A percentile compares a stretch with the other conserved stretches of the same genome.
phyloP scores from a whole-genome alignment of 257 asterid genomes.

The Ajuga chamaepitys region DNA sequence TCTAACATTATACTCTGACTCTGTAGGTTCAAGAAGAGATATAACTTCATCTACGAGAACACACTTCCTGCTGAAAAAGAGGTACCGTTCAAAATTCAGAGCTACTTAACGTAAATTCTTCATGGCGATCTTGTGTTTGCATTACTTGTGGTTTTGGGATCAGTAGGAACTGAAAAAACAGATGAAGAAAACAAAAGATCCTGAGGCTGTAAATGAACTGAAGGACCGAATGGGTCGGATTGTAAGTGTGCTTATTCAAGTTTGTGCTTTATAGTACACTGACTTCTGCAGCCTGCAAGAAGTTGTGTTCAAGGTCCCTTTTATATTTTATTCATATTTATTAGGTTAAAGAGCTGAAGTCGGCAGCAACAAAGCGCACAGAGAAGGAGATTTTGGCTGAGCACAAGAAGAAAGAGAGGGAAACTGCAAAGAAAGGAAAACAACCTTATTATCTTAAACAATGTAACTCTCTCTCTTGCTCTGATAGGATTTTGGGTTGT shows the following conservation, averaged over 20 bases:
- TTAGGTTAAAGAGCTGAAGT: slow-evolving; percentile 73
- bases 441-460: slow-evolving; percentile 72
- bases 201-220: slow-evolving; percentile 41
- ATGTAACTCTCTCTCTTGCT: slow-evolving; percentile 31
- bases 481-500: not conserved
- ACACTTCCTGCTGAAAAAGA: slow-evolving; percentile 81
- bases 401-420: slow-evolving; percentile 96
- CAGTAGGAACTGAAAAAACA: slow-evolving; percentile 58
- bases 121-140: not conserved
- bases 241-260: slow-evolving; percentile 46
- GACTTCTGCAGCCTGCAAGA: not conserved
- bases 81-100: slow-evolving; percentile 30
- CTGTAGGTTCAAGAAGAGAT: slow-evolving; percentile 96
- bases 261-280: not conserved
- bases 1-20: slow-evolving; percentile 9
- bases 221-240: slow-evolving; percentile 45
- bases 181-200: slow-evolving; percentile 57
- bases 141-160: slow-evolving; percentile 14
- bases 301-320: not conserved
- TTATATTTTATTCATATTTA: not conserved
- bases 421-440: slow-evolving; percentile 92
- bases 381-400: slow-evolving; percentile 63
- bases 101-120: not conserved
- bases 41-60: slow-evolving; percentile 62
- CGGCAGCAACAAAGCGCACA: slow-evolving; percentile 48